phyloP scores from a whole-genome alignment of 108 stramenopile species.

The Cyclostephanos tholiformis region DNA sequence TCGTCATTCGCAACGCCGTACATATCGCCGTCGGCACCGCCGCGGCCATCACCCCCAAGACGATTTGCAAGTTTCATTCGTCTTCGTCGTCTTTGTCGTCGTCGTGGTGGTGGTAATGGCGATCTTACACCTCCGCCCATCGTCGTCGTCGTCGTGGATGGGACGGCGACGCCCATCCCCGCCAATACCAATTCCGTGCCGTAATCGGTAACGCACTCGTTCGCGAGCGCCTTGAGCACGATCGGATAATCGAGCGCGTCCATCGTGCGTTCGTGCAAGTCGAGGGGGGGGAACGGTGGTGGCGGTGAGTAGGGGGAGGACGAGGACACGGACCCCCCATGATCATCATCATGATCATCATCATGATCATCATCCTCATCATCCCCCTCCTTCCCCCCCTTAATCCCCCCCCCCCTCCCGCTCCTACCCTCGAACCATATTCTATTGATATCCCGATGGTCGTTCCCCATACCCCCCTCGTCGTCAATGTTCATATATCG shows the following conservation, averaged over 20 bases:
- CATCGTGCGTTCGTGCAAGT: constrained; percentile 67
- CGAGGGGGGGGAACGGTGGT: constrained; percentile 37
- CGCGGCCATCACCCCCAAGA: no score
- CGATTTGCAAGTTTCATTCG: no score
- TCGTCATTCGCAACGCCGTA: no score
- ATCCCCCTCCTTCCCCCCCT: not conserved
- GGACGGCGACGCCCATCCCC: not conserved
- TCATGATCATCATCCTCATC: not conserved
- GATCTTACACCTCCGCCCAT: no score
- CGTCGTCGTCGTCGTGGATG: not conserved
- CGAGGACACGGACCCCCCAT: no score
- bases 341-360: not conserved
- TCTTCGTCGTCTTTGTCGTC: not conserved
- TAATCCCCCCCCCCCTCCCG: constrained; percentile 13
- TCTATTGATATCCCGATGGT: constrained; percentile 16
- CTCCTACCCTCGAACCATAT: constrained; percentile 26
- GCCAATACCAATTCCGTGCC: constrained; percentile 49
- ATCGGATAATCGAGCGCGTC: constrained; percentile 78
- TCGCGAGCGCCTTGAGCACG: constrained; percentile 55
- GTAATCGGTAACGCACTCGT: constrained; percentile 60
- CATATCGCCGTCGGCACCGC: no score
- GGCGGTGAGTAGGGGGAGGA: no score
- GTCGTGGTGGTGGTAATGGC: not conserved
- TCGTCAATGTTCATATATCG: constrained; percentile 45
- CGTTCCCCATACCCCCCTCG: not conserved